These are phyloP conservation scores for Neocallimastix lanati DNA, from an alignment of 192 early-diverging fungal genomes.

Conservation along the genomic window DNA sequence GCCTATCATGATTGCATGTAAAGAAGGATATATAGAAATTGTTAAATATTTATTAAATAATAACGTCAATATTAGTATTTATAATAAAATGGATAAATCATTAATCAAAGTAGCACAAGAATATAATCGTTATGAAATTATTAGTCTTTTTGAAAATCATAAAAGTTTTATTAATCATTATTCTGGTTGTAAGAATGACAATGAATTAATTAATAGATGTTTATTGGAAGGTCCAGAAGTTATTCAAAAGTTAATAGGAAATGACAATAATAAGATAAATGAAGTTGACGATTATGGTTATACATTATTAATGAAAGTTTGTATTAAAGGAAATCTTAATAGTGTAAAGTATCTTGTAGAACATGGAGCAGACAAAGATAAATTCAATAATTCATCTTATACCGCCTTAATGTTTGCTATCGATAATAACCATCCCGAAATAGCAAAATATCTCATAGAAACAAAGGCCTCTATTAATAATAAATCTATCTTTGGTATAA, in stretches of 20 bases:
- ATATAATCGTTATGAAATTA: not conserved
- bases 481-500: not conserved
- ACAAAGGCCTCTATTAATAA: not conserved
- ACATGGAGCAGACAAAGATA: not conserved
- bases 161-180: no score
- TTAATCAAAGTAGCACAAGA: not conserved
- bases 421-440: not conserved
- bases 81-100: not conserved
- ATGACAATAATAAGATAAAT: not conserved
- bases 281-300: not conserved
- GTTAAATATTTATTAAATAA: not conserved
- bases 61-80: not conserved
- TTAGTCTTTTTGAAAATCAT: not conserved
- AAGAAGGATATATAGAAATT: not conserved
- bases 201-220: not conserved
- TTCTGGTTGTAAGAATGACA: not conserved
- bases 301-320: not conserved
- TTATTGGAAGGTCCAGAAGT: not conserved
- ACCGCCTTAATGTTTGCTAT: not conserved
- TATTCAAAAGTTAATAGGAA: not conserved
- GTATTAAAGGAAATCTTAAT: not conserved
- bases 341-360: not conserved
- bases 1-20: not conserved
- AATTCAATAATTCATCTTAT: not conserved
- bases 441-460: not conserved